Evolutionary conservation across 169 alveolate species (phyloP).

Genomic region (Eimeria sp.): DNA sequence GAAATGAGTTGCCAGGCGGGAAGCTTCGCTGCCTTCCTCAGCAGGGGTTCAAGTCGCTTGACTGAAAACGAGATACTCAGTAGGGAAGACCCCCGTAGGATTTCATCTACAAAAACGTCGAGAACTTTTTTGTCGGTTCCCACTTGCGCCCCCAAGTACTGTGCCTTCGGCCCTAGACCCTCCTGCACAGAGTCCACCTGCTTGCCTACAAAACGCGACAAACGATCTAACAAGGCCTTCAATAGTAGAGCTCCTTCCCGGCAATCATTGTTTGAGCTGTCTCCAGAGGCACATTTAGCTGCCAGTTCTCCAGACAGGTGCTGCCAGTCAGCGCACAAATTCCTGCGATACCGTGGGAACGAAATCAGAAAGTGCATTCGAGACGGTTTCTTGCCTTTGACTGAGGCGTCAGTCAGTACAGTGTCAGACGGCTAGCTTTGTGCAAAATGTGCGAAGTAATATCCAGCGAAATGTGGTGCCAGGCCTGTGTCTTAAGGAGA

Average conservation of each 20-base stretch:
- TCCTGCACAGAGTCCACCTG: constrained; percentile 82
- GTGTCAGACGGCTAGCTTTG: not conserved
- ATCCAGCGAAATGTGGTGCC: not conserved
- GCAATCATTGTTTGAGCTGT: constrained; percentile 55
- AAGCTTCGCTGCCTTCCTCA: constrained; percentile 89
- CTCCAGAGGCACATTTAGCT: constrained; percentile 34
- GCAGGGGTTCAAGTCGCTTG: constrained; percentile 90
- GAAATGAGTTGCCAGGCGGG: constrained; percentile 93
- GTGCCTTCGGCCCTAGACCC: constrained; percentile 82
- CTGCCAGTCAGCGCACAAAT: constrained; percentile 72
- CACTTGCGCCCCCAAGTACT: constrained; percentile 82
- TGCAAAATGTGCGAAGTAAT: not conserved
- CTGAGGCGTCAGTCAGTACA: not conserved
- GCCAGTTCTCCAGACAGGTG: constrained; percentile 71
- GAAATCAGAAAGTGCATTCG: not conserved
- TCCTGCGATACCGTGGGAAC: constrained; percentile 20
- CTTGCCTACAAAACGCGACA: constrained; percentile 83
- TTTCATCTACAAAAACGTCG: constrained; percentile 86
- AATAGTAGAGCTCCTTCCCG: constrained; percentile 84
- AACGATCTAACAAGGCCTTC: constrained; percentile 85
- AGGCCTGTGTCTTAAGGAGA: not conserved
- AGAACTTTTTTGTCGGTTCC: constrained; percentile 83
- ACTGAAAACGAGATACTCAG: constrained; percentile 82
- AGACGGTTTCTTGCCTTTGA: not conserved
- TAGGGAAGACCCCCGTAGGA: constrained; percentile 85